Evolutionary conservation across 371 early-diverging fungal genomes (phyloP).

Genomic region (Entomophthora muscae): DNA sequence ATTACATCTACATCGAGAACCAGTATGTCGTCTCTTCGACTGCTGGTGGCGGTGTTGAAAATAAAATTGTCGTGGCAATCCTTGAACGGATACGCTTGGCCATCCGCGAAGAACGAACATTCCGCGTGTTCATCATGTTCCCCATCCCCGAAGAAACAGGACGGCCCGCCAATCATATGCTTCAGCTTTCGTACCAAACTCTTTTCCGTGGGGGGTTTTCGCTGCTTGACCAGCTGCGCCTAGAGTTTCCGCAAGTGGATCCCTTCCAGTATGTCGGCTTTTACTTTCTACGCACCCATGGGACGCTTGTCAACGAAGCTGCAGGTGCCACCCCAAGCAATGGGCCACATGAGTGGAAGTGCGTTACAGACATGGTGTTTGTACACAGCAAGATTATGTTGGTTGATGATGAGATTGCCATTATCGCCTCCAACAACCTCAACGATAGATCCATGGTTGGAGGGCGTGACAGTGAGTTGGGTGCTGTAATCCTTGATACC

Average conservation of each 20-base stretch:
- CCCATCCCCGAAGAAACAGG: slow-evolving; percentile 59
- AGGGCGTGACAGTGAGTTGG: neutral
- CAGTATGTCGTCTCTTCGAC: slow-evolving; percentile 65
- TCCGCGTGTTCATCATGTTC: slow-evolving; percentile 69
- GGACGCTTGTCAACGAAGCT: slow-evolving; percentile 1
- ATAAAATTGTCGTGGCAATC: slow-evolving; percentile 37
- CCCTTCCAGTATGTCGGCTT: slow-evolving; percentile 5
- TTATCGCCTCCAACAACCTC: slow-evolving; percentile 44
- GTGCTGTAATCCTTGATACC: slow-evolving; percentile 29
- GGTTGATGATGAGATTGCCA: slow-evolving; percentile 58
- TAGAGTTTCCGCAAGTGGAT: neutral
- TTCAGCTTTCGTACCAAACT: slow-evolving; percentile 63
- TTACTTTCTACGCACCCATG: slow-evolving; percentile 1
- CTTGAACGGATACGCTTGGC: slow-evolving; percentile 60
- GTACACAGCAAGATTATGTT: slow-evolving; percentile 83
- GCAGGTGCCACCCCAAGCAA: slow-evolving; percentile 7
- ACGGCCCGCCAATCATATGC: slow-evolving; percentile 52
- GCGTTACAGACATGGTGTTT: slow-evolving; percentile 67
- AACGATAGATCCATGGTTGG: slow-evolving; percentile 5
- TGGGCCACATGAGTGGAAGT: slow-evolving; percentile 19
- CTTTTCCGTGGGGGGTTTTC: slow-evolving; percentile 59
- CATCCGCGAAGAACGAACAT: slow-evolving; percentile 37
- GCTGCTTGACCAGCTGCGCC: slow-evolving; percentile 31
- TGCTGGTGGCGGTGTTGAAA: slow-evolving; percentile 35
- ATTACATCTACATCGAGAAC: slow-evolving; percentile 85